Conservation (phyloP, 2,329 filamentous ascomycete species). For the Westerdykella sp. region DNA sequence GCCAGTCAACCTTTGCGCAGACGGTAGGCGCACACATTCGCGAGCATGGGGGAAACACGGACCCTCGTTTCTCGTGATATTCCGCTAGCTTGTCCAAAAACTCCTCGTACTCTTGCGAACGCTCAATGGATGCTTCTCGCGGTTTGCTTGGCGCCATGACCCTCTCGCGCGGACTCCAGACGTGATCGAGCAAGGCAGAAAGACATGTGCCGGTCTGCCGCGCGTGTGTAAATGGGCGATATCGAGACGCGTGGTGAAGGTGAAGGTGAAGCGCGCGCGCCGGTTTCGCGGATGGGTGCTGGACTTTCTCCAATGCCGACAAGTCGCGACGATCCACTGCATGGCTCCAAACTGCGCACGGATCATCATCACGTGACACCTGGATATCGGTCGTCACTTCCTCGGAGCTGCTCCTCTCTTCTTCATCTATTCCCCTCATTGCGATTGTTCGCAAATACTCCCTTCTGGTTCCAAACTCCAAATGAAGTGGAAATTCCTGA, state of each 20-base stretch:
- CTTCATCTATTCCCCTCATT: too few relatives aligned
- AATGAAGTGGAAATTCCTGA: not conserved
- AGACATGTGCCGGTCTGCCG: not conserved
- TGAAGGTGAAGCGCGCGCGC: slow-evolving; percentile 6
- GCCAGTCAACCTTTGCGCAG: slow-evolving; percentile 20
- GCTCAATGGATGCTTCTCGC: slow-evolving; percentile 44
- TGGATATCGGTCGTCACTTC: too few relatives aligned
- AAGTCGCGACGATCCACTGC: not conserved
- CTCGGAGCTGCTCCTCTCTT: too few relatives aligned
- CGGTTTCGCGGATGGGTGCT: slow-evolving; percentile 1
- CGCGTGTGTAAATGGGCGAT: not conserved
- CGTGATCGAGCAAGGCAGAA: slow-evolving; percentile 7
- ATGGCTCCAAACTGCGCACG: not conserved
- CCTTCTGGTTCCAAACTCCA: too few relatives aligned
- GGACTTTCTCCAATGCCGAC: not conserved
- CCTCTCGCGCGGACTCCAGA: slow-evolving; percentile 31
- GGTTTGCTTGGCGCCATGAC: slow-evolving; percentile 42
- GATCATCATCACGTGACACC: not conserved
- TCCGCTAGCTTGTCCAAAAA: slow-evolving; percentile 68
- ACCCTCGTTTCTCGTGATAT: slow-evolving; percentile 74
- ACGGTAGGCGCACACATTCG: slow-evolving; percentile 6
- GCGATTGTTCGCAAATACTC: too few relatives aligned
- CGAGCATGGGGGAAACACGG: slow-evolving; percentile 15
- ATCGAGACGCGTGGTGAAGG: not conserved
- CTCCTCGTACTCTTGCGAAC: slow-evolving; percentile 62